These are phyloP conservation scores for Ceratocystis alfenasii DNA, from an alignment of 2,329 filamentous ascomycete genomes.

Conservation along the genomic window DNA sequence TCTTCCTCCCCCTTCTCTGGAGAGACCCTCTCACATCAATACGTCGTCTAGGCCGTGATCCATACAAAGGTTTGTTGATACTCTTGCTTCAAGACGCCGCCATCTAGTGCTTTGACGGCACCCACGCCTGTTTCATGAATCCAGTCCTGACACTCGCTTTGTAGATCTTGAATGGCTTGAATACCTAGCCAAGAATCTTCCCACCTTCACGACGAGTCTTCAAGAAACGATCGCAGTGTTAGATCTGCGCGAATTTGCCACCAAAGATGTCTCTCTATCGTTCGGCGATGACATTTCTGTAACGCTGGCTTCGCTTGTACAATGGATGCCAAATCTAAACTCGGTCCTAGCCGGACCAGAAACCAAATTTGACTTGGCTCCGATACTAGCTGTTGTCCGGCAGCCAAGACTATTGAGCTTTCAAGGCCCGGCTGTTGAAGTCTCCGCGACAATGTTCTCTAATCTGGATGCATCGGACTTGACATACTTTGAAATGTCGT, in stretches of 20 bases:
- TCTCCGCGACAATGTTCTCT: constrained; percentile 28
- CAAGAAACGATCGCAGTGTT: constrained; percentile 17
- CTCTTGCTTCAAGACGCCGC: neutral
- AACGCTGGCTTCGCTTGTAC: constrained; percentile 10
- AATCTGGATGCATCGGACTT: constrained; percentile 31
- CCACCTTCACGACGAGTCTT: constrained; percentile 2
- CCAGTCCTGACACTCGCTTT: neutral
- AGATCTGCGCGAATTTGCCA: constrained; percentile 15
- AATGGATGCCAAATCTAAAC: constrained; percentile 16
- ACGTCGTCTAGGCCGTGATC: constrained; percentile 33
- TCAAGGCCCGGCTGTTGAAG: neutral
- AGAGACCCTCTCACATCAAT: constrained; percentile 36
- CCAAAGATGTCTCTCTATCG: constrained; percentile 12
- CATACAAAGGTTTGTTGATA: constrained; percentile 33
- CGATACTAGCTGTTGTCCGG: constrained; percentile 9
- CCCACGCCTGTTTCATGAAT: neutral
- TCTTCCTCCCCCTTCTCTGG: constrained; percentile 44
- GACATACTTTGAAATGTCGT: constrained; percentile 35
- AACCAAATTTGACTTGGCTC: constrained; percentile 14
- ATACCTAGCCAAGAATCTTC: constrained; percentile 9
- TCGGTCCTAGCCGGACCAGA: constrained; percentile 9
- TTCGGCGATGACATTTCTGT: constrained; percentile 2
- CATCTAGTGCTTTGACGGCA: neutral
- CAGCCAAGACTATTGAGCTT: constrained; percentile 10
- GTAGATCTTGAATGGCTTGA: constrained; percentile 17